A percentile compares a stretch with the other conserved stretches of the same genome.
phyloP scores from a whole-genome alignment of 2,329 filamentous ascomycete genomes.

The Coniella vitis region DNA sequence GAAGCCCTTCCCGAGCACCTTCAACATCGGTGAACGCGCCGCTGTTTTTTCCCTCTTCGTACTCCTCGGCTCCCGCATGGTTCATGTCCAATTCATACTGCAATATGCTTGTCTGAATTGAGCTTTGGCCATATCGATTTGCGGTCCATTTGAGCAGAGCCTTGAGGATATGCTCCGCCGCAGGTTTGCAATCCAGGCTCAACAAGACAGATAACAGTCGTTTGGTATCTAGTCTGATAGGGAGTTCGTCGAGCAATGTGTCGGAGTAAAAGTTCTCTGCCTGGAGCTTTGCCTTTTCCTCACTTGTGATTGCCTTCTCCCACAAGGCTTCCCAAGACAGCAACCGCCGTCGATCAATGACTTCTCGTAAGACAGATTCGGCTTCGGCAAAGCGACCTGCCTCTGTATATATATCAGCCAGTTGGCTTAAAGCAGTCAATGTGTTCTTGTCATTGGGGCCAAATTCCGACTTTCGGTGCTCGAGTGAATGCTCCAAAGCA shows the following conservation, averaged over 20 bases:
- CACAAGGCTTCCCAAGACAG: neutral
- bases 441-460: neutral
- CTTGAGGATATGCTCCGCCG: neutral
- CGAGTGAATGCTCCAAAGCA: neutral
- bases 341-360: conserved; percentile 2
- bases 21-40: neutral
- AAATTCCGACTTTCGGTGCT: neutral
- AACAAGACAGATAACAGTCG: neutral
- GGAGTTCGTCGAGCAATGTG: neutral
- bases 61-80: neutral
- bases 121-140: neutral
- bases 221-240: neutral
- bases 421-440: neutral
- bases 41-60: neutral
- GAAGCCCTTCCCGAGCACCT: neutral
- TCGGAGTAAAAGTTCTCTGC: neutral
- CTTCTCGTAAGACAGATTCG: neutral
- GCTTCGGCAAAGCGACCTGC: neutral
- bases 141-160: neutral
- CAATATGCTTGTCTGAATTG: neutral
- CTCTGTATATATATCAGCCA: neutral
- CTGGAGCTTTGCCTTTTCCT: neutral
- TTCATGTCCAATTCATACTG: neutral
- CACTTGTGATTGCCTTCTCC: neutral
- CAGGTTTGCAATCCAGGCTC: neutral